Percentiles rank a stretch among this genome's conserved stretches.
These are phyloP conservation scores for Caryopteris hybrid DNA, from an alignment of 305 asterid genomes.

Conservation along the genomic window DNA sequence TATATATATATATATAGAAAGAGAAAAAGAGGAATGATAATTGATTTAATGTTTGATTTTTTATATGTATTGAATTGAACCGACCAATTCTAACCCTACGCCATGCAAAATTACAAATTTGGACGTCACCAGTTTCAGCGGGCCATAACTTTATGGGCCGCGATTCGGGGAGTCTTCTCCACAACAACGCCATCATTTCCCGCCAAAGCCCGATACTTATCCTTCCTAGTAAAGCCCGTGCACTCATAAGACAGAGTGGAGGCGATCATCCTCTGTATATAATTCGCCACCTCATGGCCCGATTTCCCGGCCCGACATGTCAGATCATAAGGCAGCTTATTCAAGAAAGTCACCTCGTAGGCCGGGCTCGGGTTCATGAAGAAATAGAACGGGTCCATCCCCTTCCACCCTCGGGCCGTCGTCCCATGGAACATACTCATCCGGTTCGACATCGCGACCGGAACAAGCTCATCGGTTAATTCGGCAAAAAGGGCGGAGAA, in stretches of 20 bases:
- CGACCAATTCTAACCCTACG: no score
- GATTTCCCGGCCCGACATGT: constrained; percentile 57
- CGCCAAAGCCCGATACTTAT: constrained; percentile 63
- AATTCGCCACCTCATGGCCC: constrained; percentile 69
- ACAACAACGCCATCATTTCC: constrained; percentile 69
- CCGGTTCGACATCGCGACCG: constrained; percentile 59
- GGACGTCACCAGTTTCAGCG: constrained; percentile 15
- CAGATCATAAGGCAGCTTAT: constrained; percentile 46
- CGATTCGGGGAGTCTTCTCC: constrained; percentile 23
- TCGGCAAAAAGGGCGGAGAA: constrained; percentile 76
- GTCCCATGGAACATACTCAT: constrained; percentile 82
- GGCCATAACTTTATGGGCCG: constrained; percentile 31
- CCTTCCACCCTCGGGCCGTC: constrained; percentile 84
- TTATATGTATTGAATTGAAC: no score
- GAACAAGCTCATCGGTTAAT: constrained; percentile 62
- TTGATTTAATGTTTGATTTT: no score
- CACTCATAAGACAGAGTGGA: constrained; percentile 58
- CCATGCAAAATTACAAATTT: no score
- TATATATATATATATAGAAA: no score
- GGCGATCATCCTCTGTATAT: constrained; percentile 60
- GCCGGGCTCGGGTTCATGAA: constrained; percentile 85
- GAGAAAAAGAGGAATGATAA: no score
- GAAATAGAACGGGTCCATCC: constrained; percentile 69
- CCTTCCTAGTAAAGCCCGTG: constrained; percentile 68
- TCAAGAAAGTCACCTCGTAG: constrained; percentile 62